Percentiles rank a stretch among this genome's conserved stretches.
phyloP scores from a whole-genome alignment of 352 stramenopile species.

The Pythium rhizo-oryzae region DNA sequence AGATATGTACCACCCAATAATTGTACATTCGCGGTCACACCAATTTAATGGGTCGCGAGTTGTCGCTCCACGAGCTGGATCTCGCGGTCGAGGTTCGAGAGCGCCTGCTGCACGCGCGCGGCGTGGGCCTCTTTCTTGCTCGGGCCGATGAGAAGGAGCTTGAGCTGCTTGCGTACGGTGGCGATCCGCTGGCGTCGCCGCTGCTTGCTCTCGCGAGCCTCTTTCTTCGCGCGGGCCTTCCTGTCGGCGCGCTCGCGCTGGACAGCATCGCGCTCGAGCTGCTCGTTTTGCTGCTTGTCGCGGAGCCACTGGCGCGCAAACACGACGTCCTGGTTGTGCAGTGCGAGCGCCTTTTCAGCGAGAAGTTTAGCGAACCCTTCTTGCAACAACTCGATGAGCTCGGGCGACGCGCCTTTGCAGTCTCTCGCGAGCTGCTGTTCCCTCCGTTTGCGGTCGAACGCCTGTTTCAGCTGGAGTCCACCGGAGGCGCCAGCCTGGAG shows the following conservation, averaged over 20 bases:
- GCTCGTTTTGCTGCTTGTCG: slow-evolving; percentile 29
- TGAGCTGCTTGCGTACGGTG: slow-evolving; percentile 26
- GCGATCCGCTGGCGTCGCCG: slow-evolving; percentile 32
- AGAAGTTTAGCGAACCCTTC: slow-evolving; percentile 42
- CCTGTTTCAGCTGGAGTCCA: slow-evolving; percentile 29
- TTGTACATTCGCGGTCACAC: background rate
- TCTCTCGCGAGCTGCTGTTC: slow-evolving; percentile 36
- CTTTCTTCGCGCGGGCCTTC: slow-evolving; percentile 20
- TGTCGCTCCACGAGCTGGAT: slow-evolving; percentile 33
- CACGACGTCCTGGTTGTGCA: slow-evolving; percentile 37
- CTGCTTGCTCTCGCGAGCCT: slow-evolving; percentile 10
- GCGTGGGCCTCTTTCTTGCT: slow-evolving; percentile 38
- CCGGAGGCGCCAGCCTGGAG: slow-evolving; percentile 21
- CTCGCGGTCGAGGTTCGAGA: slow-evolving; percentile 46
- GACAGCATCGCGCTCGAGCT: slow-evolving; percentile 20
- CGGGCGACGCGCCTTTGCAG: slow-evolving; percentile 33
- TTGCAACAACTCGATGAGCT: slow-evolving; percentile 42
- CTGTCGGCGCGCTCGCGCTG: slow-evolving; percentile 12
- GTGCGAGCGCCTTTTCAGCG: slow-evolving; percentile 39
- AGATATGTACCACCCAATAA: slow-evolving; percentile 2
- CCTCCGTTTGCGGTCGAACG: slow-evolving; percentile 25
- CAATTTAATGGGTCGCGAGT: slow-evolving; percentile 15
- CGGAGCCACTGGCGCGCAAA: slow-evolving; percentile 39
- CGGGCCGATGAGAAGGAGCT: slow-evolving; percentile 29
- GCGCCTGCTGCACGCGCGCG: slow-evolving; percentile 31